Evolutionary conservation across 345 rosid species (phyloP).

Genomic region (Lepidium africanum): DNA sequence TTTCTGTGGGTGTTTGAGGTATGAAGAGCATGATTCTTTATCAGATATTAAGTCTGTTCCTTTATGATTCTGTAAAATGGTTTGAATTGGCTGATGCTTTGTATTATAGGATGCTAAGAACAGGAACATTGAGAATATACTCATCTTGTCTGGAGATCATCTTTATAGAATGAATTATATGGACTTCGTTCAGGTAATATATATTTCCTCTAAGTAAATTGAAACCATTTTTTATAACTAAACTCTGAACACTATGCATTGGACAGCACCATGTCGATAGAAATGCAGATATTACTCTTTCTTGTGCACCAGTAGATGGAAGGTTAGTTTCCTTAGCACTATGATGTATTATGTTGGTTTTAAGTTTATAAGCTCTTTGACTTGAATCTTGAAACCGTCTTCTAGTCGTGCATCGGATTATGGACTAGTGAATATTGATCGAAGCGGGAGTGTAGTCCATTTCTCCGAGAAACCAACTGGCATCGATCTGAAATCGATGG

Average conservation of each 20-base stretch:
- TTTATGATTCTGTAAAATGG: not conserved
- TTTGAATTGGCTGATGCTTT: not conserved
- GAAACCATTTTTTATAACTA: not conserved
- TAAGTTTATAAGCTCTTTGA: not conserved
- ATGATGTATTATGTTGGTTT: not conserved
- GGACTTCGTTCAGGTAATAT: slow-evolving; percentile 73
- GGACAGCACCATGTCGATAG: slow-evolving; percentile 70
- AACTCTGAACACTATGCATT: slow-evolving; percentile 22
- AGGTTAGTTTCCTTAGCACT: slow-evolving; percentile 42
- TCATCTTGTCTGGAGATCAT: slow-evolving; percentile 87
- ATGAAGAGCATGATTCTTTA: not conserved
- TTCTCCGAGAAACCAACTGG: slow-evolving; percentile 88
- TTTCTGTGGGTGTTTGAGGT: slow-evolving; percentile 97
- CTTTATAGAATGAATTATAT: slow-evolving; percentile 86
- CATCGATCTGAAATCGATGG: slow-evolving; percentile 73
- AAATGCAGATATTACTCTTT: slow-evolving; percentile 76
- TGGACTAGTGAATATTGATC: slow-evolving; percentile 78
- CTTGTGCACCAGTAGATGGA: slow-evolving; percentile 60
- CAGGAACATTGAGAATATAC: slow-evolving; percentile 61
- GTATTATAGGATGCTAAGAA: slow-evolving; percentile 73
- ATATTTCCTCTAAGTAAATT: not conserved
- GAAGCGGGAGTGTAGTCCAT: slow-evolving; percentile 55
- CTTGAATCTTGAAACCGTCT: slow-evolving; percentile 9
- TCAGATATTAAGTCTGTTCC: not conserved
- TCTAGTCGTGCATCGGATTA: slow-evolving; percentile 86